Base-by-base conservation (phyloP, 2,329 filamentous ascomycete species). In the Clonostachys byssicola region DNA sequence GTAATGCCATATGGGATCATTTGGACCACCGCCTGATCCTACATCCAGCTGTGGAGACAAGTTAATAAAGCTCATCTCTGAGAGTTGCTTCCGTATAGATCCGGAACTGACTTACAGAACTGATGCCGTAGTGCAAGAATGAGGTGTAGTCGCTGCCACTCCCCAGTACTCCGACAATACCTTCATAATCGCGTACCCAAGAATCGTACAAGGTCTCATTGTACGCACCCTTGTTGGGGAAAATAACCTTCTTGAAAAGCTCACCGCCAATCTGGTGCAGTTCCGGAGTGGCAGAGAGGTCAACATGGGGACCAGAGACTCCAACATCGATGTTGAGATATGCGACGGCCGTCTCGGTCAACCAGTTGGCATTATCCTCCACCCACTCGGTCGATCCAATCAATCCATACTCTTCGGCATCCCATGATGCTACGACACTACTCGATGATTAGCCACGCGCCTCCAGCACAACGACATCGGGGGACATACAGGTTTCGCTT, bases 321-420 rank as follows among this genome's bases (percentile, higher is more conserved):
- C 80, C 88, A 7, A 90, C 82, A 58, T 94, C 89, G 30, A 94
- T 82, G 57, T 95, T 95, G 46, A 95, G 69, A 55, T 95, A 95
- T 0, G 86, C 81, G 44, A 95, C 78, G 8, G 86, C 82, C 0
- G 83, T 80, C 14, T 80, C 75, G 0, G 75, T 79, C 2, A 95
- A 77, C 88, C 88, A 94, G 1, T 86, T 81, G 2, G 90, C 64
- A 50, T 89, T 85, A 49, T 95, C 89, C 59, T 95, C 89, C 0
- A 95, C 88, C 87, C 88, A 95, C 59, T 95, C 89, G 0, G 88
- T 92, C 5, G 85, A 89, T 2, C 89, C 90, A 8, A 95, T 65
- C 1, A 94, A 70, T 0, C 87, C 88, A 56, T 92, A 92, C 64
- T 95, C 89, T 63, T 88, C 85, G 0, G 77, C 83, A 53, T 88